phyloP scores from a whole-genome alignment of 2,329 filamentous ascomycete genomes.

The Microascus cirrosus region DNA sequence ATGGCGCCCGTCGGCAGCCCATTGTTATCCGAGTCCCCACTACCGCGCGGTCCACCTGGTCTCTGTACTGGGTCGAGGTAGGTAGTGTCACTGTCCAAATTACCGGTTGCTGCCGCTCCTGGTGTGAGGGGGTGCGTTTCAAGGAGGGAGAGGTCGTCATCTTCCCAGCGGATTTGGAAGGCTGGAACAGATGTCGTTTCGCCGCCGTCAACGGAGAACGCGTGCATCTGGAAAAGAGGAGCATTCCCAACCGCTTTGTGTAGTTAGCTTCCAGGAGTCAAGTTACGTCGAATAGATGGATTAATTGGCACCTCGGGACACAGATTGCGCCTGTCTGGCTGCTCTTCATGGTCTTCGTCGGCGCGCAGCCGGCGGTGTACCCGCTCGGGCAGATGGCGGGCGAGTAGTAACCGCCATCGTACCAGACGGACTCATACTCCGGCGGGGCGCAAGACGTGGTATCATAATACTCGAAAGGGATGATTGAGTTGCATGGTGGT shows the following conservation, averaged over 20 bases:
- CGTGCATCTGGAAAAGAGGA: neutral
- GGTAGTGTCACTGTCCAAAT: neutral
- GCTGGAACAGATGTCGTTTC: neutral
- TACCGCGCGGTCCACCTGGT: neutral
- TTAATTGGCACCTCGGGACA: neutral
- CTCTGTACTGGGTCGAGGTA: neutral
- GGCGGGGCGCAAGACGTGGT: neutral
- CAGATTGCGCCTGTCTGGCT: constrained; percentile 1
- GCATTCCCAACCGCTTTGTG: neutral
- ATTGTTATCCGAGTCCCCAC: neutral
- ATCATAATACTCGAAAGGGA: constrained; percentile 1
- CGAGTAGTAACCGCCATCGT: constrained; percentile 4
- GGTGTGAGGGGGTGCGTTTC: constrained; percentile 3
- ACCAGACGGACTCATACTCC: constrained; percentile 3
- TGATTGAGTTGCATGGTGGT: neutral
- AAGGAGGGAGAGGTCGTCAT: neutral
- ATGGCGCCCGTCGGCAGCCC: neutral
- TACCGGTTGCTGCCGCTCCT: neutral
- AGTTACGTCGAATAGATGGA: neutral
- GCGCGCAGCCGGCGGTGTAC: constrained; percentile 1
- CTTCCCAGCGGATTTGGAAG: constrained; percentile 5
- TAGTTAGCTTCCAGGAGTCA: neutral
- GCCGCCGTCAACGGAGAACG: neutral
- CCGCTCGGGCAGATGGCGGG: constrained; percentile 4
- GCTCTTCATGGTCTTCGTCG: neutral